Conservation (phyloP, 176 grass and related monocot species). For the Poa annua region DNA sequence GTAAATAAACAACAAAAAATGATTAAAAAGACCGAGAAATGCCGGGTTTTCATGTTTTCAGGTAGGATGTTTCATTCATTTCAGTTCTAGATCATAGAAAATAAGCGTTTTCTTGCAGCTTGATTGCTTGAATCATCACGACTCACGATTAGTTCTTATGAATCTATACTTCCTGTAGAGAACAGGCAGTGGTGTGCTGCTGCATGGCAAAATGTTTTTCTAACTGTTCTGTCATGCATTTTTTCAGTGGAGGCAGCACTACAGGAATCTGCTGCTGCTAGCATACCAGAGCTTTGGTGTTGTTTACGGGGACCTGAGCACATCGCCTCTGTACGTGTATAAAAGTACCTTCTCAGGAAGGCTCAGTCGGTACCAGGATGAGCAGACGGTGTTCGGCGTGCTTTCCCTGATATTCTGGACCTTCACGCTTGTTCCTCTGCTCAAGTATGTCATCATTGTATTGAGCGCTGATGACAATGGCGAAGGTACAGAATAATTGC, state of each 20-base stretch:
- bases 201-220: not conserved
- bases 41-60: not conserved
- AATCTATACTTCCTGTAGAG: not conserved
- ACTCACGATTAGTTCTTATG: not conserved
- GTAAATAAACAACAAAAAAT: not conserved
- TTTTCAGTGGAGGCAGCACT: conserved; percentile 63
- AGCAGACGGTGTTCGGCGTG: conserved; percentile 77
- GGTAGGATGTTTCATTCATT: not conserved
- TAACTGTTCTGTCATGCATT: conserved; percentile 38
- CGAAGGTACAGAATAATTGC: conserved; percentile 57
- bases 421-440: conserved; percentile 86
- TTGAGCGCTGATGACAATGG: conserved; percentile 85
- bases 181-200: not conserved
- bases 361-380: conserved; percentile 60
- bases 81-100: not conserved
- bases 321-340: conserved; percentile 87
- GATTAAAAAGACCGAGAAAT: not conserved
- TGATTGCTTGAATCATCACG: not conserved
- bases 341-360: conserved; percentile 77
- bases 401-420: conserved; percentile 98
- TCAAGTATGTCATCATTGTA: conserved; percentile 90
- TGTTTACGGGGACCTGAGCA: conserved; percentile 92
- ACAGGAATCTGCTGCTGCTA: conserved; percentile 77
- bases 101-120: not conserved
- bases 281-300: conserved; percentile 97